These are phyloP conservation scores for Debaryomyces castellii DNA, from an alignment of 805 yeast species.

Conservation along the genomic window DNA sequence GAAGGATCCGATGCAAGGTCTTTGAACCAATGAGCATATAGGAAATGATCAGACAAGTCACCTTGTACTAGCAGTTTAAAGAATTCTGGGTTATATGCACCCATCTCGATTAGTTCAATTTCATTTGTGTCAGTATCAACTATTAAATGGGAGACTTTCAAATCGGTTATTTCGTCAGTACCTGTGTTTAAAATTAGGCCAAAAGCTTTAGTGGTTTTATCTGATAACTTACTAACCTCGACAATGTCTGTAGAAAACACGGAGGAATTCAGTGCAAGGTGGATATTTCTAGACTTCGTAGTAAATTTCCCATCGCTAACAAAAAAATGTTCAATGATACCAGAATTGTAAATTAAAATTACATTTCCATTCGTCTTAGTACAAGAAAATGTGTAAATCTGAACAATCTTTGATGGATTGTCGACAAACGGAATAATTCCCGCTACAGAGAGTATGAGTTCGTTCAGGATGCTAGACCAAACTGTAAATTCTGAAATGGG, in stretches of 20 bases:
- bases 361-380: slow-evolving; percentile 3
- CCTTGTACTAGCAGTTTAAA: slow-evolving; percentile 9
- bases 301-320: slow-evolving; percentile 9
- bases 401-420: slow-evolving; percentile 6
- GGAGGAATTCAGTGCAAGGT: neutral
- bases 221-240: neutral
- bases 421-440: neutral
- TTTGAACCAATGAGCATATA: slow-evolving; percentile 15
- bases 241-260: neutral
- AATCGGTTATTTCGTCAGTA: slow-evolving; percentile 6
- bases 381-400: slow-evolving; percentile 8
- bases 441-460: neutral
- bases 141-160: slow-evolving; percentile 15
- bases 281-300: slow-evolving; percentile 1
- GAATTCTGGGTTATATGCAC: slow-evolving; percentile 13
- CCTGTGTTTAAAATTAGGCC: slow-evolving; percentile 15
- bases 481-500: neutral
- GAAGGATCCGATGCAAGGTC: neutral
- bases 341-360: slow-evolving; percentile 8
- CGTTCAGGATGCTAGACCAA: neutral
- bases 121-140: slow-evolving; percentile 6
- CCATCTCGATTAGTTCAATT: slow-evolving; percentile 13
- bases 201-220: slow-evolving; percentile 5
- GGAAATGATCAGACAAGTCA: slow-evolving; percentile 6
- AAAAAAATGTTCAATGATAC: slow-evolving; percentile 10